phyloP scores from a whole-genome alignment of 2,329 filamentous ascomycete genomes.

The Colletotrichum melonis region DNA sequence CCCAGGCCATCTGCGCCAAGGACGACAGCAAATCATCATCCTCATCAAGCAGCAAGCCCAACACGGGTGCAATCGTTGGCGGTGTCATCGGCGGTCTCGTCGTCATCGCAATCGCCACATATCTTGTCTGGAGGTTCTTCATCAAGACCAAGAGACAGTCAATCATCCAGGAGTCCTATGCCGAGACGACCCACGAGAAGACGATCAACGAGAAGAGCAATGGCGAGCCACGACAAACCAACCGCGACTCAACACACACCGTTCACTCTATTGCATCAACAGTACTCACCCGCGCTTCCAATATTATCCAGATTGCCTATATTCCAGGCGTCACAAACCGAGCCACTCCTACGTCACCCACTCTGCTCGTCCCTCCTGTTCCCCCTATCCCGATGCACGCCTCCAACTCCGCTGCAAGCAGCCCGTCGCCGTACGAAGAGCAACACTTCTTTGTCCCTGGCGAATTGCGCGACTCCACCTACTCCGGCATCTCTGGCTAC shows the following conservation, averaged over 20 bases:
- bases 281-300: slow-evolving; percentile 93
- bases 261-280: slow-evolving; percentile 94
- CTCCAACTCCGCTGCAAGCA: slow-evolving; percentile 61
- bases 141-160: slow-evolving; percentile 82
- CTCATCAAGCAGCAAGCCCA: slow-evolving; percentile 58
- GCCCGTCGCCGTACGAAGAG: slow-evolving; percentile 72
- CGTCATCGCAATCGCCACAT: slow-evolving; percentile 79
- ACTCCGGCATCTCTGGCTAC: slow-evolving; percentile 78
- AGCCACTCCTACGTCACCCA: slow-evolving; percentile 84
- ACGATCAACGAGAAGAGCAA: slow-evolving; percentile 64
- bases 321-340: slow-evolving; percentile 97
- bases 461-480: slow-evolving; percentile 90
- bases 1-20: slow-evolving; percentile 58
- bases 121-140: slow-evolving; percentile 88
- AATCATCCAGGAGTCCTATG: slow-evolving; percentile 63
- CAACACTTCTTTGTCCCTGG: slow-evolving; percentile 95
- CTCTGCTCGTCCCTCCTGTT: slow-evolving; percentile 87
- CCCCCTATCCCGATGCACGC: slow-evolving; percentile 85
- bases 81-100: slow-evolving; percentile 88
- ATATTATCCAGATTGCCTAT: slow-evolving; percentile 99
- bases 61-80: slow-evolving; percentile 88
- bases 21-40: slow-evolving; percentile 39
- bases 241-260: slow-evolving; percentile 84
- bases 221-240: slow-evolving; percentile 61
- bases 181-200: slow-evolving; percentile 69